A percentile compares a stretch with the other conserved stretches of the same genome.
Evolutionary conservation across 1,284 basidiomycete genomes (phyloP).

Genomic region (Flammula alnicola): DNA sequence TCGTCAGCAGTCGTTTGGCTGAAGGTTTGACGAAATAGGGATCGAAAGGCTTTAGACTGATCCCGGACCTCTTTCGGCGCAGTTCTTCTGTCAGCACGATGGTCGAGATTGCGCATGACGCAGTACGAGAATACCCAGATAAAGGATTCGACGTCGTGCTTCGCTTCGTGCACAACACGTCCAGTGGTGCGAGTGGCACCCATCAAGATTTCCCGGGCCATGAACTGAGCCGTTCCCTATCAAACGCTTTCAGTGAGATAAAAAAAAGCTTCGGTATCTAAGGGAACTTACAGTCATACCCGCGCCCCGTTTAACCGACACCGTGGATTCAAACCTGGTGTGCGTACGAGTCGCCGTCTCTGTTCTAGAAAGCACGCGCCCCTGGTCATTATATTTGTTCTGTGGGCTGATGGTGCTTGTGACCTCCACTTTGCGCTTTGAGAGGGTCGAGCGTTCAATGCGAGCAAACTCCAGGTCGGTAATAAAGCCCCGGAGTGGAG

Average conservation of each 20-base stretch:
- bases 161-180: not conserved
- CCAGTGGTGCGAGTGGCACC: not conserved
- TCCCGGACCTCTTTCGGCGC: no score
- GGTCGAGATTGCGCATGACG: not conserved
- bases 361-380: not conserved
- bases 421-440: no score
- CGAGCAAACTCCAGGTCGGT: slow-evolving; percentile 1
- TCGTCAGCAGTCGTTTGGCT: no score
- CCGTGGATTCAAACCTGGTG: not conserved
- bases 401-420: no score
- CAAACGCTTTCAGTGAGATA: not conserved
- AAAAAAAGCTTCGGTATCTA: no score
- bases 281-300: not conserved
- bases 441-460: no score
- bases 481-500: not conserved
- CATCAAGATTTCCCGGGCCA: not conserved
- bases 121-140: slow-evolving; percentile 6
- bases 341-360: not conserved
- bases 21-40: no score
- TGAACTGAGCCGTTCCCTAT: slow-evolving; percentile 3
- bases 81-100: no score
- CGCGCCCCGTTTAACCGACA: not conserved
- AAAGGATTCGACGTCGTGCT: slow-evolving; percentile 8
- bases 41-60: no score
- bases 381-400: no score